Conservation (phyloP, 306 rosid species). For the Carpinus fangiana region DNA sequence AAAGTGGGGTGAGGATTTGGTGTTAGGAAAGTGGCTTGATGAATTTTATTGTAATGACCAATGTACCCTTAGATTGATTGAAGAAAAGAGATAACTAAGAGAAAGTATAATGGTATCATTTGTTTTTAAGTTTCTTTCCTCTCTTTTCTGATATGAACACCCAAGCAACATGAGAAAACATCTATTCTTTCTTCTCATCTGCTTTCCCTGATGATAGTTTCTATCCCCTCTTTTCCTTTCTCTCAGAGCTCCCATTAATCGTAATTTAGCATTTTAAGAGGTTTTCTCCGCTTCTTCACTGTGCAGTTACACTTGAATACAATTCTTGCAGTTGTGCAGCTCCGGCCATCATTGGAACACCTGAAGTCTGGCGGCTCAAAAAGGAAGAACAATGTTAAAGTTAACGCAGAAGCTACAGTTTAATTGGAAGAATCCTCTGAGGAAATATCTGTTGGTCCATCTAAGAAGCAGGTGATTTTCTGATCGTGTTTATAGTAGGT, state of each 20-base stretch:
- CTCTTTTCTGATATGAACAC: background rate
- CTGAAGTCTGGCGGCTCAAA: conserved; percentile 55
- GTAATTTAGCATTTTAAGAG: background rate
- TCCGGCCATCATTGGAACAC: conserved; percentile 73
- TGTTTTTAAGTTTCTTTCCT: background rate
- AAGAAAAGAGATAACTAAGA: background rate
- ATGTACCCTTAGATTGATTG: background rate
- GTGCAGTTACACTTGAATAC: conserved; percentile 94
- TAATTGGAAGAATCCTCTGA: conserved; percentile 51
- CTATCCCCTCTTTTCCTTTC: background rate
- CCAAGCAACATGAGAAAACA: background rate
- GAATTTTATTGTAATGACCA: background rate
- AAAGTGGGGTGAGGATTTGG: background rate
- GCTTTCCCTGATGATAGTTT: background rate
- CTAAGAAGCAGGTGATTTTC: conserved; percentile 65
- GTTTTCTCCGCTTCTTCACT: conserved; percentile 27
- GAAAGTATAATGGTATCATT: background rate
- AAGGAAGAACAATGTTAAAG: conserved; percentile 37
- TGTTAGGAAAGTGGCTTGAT: background rate
- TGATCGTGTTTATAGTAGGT: background rate
- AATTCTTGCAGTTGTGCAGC: conserved; percentile 68
- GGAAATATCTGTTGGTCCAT: conserved; percentile 47
- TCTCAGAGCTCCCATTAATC: background rate
- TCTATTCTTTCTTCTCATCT: background rate
- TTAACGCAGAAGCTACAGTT: conserved; percentile 43